A percentile compares a stretch with the other conserved stretches of the same genome.
phyloP scores from a whole-genome alignment of 345 rosid species.

The Eucalyptus pauciflora region DNA sequence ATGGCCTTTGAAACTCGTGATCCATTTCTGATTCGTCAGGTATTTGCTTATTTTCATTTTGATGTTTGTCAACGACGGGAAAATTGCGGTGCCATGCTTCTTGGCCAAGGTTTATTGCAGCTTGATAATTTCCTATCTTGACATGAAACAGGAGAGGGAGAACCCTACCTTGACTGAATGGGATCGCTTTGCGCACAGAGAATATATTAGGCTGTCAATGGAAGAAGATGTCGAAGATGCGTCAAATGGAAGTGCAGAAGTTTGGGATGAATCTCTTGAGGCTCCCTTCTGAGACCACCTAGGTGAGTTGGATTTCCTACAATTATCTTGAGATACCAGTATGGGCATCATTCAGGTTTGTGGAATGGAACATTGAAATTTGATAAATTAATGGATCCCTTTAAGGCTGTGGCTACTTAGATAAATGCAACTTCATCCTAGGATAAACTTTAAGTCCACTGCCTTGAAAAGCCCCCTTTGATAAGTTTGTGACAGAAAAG shows the following conservation, averaged over 20 bases:
- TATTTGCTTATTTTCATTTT: slow-evolving; percentile 1
- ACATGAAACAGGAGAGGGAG: slow-evolving; percentile 67
- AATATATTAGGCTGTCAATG: slow-evolving; percentile 95
- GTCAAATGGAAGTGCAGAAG: slow-evolving; percentile 96
- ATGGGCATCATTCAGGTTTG: not conserved
- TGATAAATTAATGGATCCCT: not conserved
- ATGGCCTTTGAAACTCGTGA: slow-evolving; percentile 98
- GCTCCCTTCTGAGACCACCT: slow-evolving; percentile 64
- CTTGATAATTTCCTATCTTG: not conserved
- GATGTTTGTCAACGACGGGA: not conserved
- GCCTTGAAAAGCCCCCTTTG: not conserved
- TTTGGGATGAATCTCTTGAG: slow-evolving; percentile 97
- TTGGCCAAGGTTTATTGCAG: not conserved
- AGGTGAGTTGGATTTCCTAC: slow-evolving; percentile 8
- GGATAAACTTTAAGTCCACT: not conserved
- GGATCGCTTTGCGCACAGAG: slow-evolving; percentile 98
- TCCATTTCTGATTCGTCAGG: slow-evolving; percentile 98
- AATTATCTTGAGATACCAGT: not conserved
- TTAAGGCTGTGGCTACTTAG: not conserved
- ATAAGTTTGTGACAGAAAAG: not conserved
- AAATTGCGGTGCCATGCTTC: not conserved
- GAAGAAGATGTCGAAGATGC: slow-evolving; percentile 99
- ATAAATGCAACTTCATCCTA: not conserved
- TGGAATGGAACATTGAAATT: not conserved
- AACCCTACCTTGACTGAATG: slow-evolving; percentile 95